Conservation (phyloP, 2,329 filamentous ascomycete species). For the Calonectria pseudoreteaudii region DNA sequence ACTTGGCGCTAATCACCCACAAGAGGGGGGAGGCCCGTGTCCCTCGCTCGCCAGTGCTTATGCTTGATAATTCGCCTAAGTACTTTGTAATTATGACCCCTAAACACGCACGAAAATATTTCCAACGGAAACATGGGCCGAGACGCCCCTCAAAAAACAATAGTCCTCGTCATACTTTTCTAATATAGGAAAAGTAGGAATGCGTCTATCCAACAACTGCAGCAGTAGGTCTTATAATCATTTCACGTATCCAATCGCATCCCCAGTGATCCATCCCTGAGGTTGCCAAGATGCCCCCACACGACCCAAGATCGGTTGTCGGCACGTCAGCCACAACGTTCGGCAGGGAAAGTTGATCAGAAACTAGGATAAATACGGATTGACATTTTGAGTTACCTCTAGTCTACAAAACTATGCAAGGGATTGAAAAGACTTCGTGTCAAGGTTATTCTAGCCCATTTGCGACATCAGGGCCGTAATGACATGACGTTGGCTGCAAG, state of each 20-base stretch:
- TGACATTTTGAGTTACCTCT: not conserved
- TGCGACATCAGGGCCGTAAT: not conserved
- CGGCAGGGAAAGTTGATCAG: not conserved
- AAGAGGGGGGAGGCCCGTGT: not conserved
- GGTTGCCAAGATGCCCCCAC: not conserved
- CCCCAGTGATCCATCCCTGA: too few relatives aligned
- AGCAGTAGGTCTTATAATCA: not conserved
- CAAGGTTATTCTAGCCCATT: not conserved
- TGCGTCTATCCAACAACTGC: not conserved
- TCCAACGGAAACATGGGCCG: not conserved
- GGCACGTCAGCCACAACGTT: not conserved
- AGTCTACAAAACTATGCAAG: not conserved
- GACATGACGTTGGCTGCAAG: not conserved
- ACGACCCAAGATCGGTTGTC: not conserved
- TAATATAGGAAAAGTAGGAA: not conserved
- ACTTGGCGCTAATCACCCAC: not conserved
- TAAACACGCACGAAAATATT: not conserved
- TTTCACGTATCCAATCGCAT: not conserved
- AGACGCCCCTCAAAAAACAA: not conserved
- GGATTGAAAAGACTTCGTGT: not conserved
- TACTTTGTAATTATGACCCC: not conserved
- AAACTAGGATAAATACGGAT: not conserved
- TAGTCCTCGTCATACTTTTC: not conserved
- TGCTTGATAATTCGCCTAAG: not conserved
- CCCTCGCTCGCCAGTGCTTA: not conserved